Conservation (phyloP, 2,329 filamentous ascomycete species). For the Phaeomoniella chlamydospora region DNA sequence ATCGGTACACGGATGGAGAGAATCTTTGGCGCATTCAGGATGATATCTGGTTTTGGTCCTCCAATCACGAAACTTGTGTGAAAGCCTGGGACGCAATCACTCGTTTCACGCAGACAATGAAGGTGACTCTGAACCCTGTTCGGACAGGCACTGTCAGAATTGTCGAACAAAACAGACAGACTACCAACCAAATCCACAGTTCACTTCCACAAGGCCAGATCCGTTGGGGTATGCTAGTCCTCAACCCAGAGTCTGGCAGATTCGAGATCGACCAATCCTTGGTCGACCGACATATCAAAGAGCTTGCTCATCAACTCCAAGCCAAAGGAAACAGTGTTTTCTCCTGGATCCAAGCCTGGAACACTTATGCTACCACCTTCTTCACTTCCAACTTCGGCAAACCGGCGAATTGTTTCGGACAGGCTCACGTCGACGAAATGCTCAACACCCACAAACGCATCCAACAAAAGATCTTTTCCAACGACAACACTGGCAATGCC, state of each 20-base stretch:
- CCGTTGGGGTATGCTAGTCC: constrained; percentile 35
- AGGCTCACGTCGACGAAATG: constrained; percentile 32
- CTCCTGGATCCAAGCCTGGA: constrained; percentile 40
- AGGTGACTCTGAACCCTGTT: constrained; percentile 25
- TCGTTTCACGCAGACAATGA: constrained; percentile 26
- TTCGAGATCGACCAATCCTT: constrained; percentile 24
- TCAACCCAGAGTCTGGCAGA: constrained; percentile 17
- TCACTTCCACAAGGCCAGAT: constrained; percentile 34
- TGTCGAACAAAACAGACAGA: constrained; percentile 10
- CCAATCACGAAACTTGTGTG: constrained; percentile 23
- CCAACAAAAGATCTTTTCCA: constrained; percentile 29
- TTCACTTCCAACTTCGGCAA: constrained; percentile 37
- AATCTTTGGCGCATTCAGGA: constrained; percentile 33
- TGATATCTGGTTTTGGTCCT: constrained; percentile 32
- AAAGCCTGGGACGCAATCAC: constrained; percentile 29
- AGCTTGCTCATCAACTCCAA: constrained; percentile 24
- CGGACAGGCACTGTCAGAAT: constrained; percentile 37
- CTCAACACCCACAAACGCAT: constrained; percentile 30
- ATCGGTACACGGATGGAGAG: constrained; percentile 22
- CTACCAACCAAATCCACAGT: constrained; percentile 11
- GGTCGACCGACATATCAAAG: constrained; percentile 23
- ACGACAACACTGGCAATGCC: constrained; percentile 6
- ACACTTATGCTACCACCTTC: constrained; percentile 36
- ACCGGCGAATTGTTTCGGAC: constrained; percentile 34
- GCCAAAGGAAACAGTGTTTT: constrained; percentile 32